Percentiles rank a stretch among this genome's conserved stretches.
These are phyloP conservation scores for Fraxinus sp. DNA, from an alignment of 305 asterid genomes.

Conservation along the genomic window DNA sequence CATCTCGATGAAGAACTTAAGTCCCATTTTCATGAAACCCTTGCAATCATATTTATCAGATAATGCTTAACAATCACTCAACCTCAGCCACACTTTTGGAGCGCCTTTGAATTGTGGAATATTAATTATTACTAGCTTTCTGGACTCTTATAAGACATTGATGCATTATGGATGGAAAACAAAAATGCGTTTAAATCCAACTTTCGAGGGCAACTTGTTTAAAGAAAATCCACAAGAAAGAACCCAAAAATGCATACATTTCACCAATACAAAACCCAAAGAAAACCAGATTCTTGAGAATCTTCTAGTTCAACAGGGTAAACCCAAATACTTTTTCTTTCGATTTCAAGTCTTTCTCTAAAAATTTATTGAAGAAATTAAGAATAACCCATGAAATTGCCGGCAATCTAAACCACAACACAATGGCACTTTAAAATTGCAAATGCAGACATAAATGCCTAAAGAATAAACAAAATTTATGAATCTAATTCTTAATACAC, in stretches of 20 bases:
- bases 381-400: not conserved
- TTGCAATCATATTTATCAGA: not conserved
- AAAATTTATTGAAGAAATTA: not conserved
- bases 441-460: not conserved
- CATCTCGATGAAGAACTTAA: not conserved
- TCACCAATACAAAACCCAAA: not conserved
- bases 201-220: not conserved
- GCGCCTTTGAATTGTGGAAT: not conserved
- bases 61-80: not conserved
- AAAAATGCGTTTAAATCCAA: not conserved
- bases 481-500: constrained; percentile 27
- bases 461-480: not conserved
- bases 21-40: not conserved
- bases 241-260: not conserved
- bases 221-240: not conserved
- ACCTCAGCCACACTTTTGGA: not conserved
- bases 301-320: not conserved
- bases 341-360: not conserved
- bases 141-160: not conserved
- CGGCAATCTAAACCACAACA: constrained; percentile 11
- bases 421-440: not conserved
- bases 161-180: not conserved
- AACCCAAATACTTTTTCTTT: not conserved
- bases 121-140: not conserved
- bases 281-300: not conserved